These are phyloP conservation scores for Nasturtium officinale DNA, from an alignment of 345 rosid genomes.

Conservation along the genomic window DNA sequence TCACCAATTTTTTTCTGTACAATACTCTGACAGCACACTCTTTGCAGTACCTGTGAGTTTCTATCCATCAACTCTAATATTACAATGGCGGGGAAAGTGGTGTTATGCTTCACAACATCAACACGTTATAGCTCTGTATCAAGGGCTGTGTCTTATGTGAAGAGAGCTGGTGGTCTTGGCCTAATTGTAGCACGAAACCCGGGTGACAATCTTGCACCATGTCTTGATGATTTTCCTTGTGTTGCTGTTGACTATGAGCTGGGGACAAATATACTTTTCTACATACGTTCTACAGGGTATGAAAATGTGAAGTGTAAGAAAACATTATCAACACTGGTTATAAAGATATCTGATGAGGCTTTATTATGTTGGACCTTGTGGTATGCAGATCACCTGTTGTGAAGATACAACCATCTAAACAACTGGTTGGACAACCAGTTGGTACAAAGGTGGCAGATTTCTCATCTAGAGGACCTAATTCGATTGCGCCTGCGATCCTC, in stretches of 20 bases:
- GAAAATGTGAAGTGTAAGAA: not conserved
- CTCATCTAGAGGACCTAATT: slow-evolving; percentile 39
- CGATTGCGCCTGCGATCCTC: slow-evolving; percentile 28
- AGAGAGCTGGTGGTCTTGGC: slow-evolving; percentile 51
- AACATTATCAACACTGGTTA: not conserved
- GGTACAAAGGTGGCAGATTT: slow-evolving; percentile 38
- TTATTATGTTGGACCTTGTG: not conserved
- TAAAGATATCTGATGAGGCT: not conserved
- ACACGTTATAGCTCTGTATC: slow-evolving; percentile 11
- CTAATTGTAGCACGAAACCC: slow-evolving; percentile 44
- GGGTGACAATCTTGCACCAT: slow-evolving; percentile 32
- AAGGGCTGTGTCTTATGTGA: slow-evolving; percentile 37
- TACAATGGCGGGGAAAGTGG: slow-evolving; percentile 37
- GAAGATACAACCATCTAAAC: slow-evolving; percentile 28
- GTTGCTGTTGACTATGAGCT: slow-evolving; percentile 46
- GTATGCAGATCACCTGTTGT: slow-evolving; percentile 29
- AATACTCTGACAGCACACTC: not conserved
- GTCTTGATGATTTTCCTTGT: slow-evolving; percentile 46
- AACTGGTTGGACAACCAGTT: slow-evolving; percentile 32
- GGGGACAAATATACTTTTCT: slow-evolving; percentile 43
- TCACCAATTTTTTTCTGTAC: not conserved
- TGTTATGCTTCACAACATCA: slow-evolving; percentile 43
- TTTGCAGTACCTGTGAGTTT: slow-evolving; percentile 33
- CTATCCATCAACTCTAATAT: slow-evolving; percentile 22
- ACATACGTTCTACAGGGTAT: slow-evolving; percentile 47